Evolutionary conservation across 2,329 filamentous ascomycete species (phyloP), one percentile per base, ranked within the genome.

Genomic region (Lachnellula hyalina): DNA sequence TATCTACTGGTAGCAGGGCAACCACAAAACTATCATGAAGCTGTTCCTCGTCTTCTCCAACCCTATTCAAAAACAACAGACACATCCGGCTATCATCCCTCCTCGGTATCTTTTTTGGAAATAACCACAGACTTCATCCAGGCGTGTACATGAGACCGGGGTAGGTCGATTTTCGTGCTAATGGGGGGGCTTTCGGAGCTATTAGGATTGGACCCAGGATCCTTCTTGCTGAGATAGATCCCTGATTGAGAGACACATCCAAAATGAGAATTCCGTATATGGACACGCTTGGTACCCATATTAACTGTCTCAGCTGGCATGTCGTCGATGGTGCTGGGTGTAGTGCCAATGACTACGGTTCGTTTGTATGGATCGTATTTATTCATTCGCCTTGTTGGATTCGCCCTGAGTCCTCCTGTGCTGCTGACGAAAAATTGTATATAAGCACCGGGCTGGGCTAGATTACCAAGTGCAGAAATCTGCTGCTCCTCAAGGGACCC

Each of bases 371-470:
- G 19, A 44, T 45, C 35, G 21, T 5, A 35, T 17, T 15, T 17
- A 12, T 36, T 35, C 25, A 35, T 48, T 53, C 2, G 44, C n/a
- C 51, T 58, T 44, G 14, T 15, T 50, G 28, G 12, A 14, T 2
- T 25, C 5, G 15, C 23, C 19, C 7, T 9, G 35, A n/a, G 19
- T 54, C 17, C 8, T 52, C 14, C 15, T 34, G 21, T 14, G 11
- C 52, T 53, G 15, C 74, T 71, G 35, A 81, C 74, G 61, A 87
- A 83, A 66, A 89, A 90, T 65, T 87, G 82, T 19, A 93, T 78
- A 47, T 72, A 79, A 14, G 86, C 83, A 7, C 85, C 87, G 5
- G 83, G 77, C 25, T 77, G 77, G 5, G 83, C 82, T 53, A 89
- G 77, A 45, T 82, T 79, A 8, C 76, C 76, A 6, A 81, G 70